Percentiles rank a stretch among this genome's conserved stretches.
Evolutionary conservation across 345 rosid genomes (phyloP).

Genomic region (Barbarea vulgaris): DNA sequence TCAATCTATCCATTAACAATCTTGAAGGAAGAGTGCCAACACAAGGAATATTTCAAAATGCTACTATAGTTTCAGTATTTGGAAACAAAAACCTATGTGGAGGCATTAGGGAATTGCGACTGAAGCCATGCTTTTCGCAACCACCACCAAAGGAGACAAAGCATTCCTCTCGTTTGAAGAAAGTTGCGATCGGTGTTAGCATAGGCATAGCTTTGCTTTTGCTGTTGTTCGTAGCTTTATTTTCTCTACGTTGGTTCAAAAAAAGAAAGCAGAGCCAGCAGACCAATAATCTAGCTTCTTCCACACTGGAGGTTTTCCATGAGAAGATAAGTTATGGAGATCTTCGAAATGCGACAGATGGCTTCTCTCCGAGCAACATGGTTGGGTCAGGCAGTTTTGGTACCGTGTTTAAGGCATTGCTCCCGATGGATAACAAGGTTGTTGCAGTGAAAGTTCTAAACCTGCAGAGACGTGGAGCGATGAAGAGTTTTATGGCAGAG

Average conservation of each 20-base stretch:
- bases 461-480: conserved; percentile 44
- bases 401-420: not conserved
- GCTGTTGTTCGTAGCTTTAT: not conserved
- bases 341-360: not conserved
- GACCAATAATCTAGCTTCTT: not conserved
- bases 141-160: not conserved
- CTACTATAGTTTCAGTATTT: not conserved
- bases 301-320: not conserved
- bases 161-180: not conserved
- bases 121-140: conserved; percentile 8
- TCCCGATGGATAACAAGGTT: too few relatives aligned
- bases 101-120: not conserved
- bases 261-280: not conserved
- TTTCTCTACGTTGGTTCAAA: not conserved
- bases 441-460: conserved; percentile 41
- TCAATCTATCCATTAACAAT: conserved; percentile 30
- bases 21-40: conserved; percentile 24
- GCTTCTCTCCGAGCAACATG: not conserved
- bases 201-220: not conserved
- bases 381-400: not conserved
- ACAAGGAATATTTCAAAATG: conserved; percentile 28
- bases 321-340: not conserved
- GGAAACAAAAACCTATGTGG: conserved; percentile 31
- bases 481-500: conserved; percentile 48
- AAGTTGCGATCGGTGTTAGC: not conserved